Evolutionary conservation across 441 rosid species (phyloP).

Genomic region (Populus hybrid): DNA sequence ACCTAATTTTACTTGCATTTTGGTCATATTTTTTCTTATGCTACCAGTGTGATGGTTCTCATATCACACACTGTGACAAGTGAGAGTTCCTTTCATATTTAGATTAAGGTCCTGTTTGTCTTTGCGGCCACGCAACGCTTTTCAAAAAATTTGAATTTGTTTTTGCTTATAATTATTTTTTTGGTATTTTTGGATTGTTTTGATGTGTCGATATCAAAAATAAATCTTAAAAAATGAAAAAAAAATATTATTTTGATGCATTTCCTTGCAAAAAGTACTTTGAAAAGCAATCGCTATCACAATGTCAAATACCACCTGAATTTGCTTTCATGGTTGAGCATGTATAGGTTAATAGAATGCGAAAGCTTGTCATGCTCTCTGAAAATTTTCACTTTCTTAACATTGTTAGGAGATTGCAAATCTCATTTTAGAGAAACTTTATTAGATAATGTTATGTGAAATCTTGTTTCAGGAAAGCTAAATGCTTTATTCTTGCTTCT

Average conservation of each 20-base stretch:
- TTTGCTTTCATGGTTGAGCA: not conserved
- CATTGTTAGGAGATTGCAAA: not conserved
- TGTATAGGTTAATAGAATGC: not conserved
- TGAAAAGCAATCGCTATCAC: no score
- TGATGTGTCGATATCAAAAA: no score
- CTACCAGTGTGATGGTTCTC: not conserved
- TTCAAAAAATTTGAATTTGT: no score
- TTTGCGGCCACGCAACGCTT: no score
- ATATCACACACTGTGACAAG: not conserved
- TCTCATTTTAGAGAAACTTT: not conserved
- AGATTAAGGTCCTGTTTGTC: not conserved
- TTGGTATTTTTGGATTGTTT: no score
- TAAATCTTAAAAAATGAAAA: no score
- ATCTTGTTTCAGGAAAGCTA: not conserved
- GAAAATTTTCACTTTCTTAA: not conserved
- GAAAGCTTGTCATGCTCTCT: not conserved
- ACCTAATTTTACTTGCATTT: constrained; percentile 5
- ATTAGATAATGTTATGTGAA: not conserved
- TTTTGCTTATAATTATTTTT: no score
- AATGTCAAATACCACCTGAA: not conserved
- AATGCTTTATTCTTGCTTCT: constrained; percentile 10
- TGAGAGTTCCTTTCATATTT: not conserved
- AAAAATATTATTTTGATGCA: no score
- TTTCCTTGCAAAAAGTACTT: no score
- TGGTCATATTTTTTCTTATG: not conserved